phyloP scores from a whole-genome alignment of 441 rosid species.

The Melastoma candidum region DNA sequence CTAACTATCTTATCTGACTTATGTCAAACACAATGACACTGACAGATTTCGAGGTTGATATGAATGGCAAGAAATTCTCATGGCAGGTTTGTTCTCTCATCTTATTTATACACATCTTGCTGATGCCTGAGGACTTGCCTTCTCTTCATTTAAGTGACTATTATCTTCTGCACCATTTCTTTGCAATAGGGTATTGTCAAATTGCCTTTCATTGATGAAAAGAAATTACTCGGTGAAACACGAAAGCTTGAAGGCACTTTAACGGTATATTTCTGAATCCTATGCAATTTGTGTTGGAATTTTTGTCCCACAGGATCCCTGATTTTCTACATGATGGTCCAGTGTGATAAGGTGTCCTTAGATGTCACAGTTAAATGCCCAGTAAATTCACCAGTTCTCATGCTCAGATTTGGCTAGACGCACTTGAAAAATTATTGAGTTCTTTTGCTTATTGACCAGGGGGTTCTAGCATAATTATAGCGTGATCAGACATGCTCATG shows the following conservation, averaged over 20 bases:
- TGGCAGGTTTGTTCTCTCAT: conserved; percentile 69
- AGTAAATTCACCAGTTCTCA: no score
- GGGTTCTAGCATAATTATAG: no score
- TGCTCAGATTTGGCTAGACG: no score
- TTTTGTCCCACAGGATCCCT: neutral
- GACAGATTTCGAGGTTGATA: conserved; percentile 86
- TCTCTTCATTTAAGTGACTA: conserved; percentile 7
- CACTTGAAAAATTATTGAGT: no score
- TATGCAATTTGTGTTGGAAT: conserved; percentile 8
- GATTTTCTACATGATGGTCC: neutral
- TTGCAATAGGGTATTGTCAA: conserved; percentile 77
- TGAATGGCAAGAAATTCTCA: conserved; percentile 94
- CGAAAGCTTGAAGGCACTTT: conserved; percentile 70
- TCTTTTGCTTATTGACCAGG: no score
- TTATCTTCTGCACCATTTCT: conserved; percentile 15
- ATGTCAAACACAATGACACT: conserved; percentile 8
- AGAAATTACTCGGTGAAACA: conserved; percentile 63
- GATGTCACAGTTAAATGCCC: no score
- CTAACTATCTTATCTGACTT: conserved; percentile 9
- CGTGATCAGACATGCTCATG: no score
- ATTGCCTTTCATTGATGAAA: conserved; percentile 91
- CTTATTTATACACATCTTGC: neutral
- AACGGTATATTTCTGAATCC: conserved; percentile 44
- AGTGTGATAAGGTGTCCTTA: no score
- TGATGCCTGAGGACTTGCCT: neutral